phyloP scores from a whole-genome alignment of 1,284 basidiomycete genomes.

The Marasmius tenuissimus region DNA sequence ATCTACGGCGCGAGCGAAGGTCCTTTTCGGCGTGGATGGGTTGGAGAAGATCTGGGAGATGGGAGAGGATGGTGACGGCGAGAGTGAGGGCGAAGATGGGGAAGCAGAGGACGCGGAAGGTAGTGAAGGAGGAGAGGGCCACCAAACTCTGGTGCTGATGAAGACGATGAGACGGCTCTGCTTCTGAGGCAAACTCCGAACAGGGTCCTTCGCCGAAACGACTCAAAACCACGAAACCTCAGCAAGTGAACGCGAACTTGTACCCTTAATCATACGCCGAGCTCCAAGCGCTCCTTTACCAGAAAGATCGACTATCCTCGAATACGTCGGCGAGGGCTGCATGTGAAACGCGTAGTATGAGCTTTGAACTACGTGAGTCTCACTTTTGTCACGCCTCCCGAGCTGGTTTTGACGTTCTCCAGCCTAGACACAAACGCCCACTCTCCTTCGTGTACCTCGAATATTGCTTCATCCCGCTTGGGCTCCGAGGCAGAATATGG shows the following conservation, averaged over 20 bases:
- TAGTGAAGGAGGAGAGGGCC: slow-evolving; percentile 15
- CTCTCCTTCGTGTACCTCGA: slow-evolving; percentile 70
- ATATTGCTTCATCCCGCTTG: slow-evolving; percentile 71
- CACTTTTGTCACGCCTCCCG: background rate
- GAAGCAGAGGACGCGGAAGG: too few species aligned
- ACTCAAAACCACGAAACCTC: too few species aligned
- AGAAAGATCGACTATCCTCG: slow-evolving; percentile 38
- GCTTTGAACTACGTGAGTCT: slow-evolving; percentile 57
- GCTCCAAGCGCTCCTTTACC: slow-evolving; percentile 27
- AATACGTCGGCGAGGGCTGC: slow-evolving; percentile 52
- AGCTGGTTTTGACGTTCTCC: background rate
- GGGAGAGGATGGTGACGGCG: slow-evolving; percentile 31
- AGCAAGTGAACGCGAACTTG: too few species aligned
- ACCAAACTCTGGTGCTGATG: slow-evolving; percentile 23
- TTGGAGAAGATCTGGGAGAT: slow-evolving; percentile 56
- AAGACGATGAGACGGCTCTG: background rate
- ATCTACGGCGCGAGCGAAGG: slow-evolving; percentile 54
- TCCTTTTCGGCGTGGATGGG: slow-evolving; percentile 63
- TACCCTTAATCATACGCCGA: slow-evolving; percentile 25
- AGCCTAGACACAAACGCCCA: slow-evolving; percentile 71
- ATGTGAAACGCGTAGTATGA: slow-evolving; percentile 52
- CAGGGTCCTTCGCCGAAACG: too few species aligned
- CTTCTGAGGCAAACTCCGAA: too few species aligned
- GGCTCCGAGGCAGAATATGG: slow-evolving; percentile 66
- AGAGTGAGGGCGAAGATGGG: too few species aligned